These are phyloP conservation scores for Leishmania tarentolae DNA, from an alignment of 208 protist genomes.

Conservation along the genomic window DNA sequence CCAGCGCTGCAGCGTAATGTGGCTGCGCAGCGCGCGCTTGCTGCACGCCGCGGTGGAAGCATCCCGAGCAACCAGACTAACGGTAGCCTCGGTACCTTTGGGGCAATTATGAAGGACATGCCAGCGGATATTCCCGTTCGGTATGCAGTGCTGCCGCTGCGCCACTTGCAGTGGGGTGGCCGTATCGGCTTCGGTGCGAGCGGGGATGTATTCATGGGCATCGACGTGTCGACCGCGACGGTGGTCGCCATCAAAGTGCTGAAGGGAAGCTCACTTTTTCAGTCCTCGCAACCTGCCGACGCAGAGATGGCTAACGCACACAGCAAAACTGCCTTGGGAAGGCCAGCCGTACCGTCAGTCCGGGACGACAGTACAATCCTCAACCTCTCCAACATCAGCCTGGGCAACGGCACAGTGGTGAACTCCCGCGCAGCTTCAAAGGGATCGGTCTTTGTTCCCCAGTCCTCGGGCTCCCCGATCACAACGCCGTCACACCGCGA, in stretches of 20 bases:
- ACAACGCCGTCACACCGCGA: neutral
- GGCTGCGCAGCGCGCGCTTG: conserved; percentile 15
- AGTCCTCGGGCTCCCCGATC: neutral
- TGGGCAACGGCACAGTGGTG: neutral
- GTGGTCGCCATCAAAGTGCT: conserved; percentile 81
- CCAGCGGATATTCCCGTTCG: conserved; percentile 32
- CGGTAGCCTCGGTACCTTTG: conserved; percentile 1
- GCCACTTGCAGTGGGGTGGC: conserved; percentile 62
- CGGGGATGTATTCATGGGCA: conserved; percentile 71
- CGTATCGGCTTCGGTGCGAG: conserved; percentile 62
- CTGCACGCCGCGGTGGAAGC: conserved; percentile 6
- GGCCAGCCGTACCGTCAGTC: neutral
- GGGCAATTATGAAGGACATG: conserved; percentile 16
- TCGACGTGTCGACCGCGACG: conserved; percentile 56
- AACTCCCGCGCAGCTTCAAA: neutral
- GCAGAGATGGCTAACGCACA: neutral
- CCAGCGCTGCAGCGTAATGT: conserved; percentile 14
- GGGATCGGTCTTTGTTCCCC: neutral
- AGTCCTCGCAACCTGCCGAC: neutral
- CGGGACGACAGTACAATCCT: conserved; percentile 5
- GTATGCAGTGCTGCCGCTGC: conserved; percentile 48
- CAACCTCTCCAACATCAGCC: conserved; percentile 4
- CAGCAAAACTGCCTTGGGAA: neutral
- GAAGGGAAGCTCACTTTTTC: conserved; percentile 37
- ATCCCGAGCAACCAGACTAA: neutral